A percentile compares a stretch with the other conserved stretches of the same genome.
Conservation (phyloP, 1,139 yeast species). For the Meyerozyma sp. region DNA sequence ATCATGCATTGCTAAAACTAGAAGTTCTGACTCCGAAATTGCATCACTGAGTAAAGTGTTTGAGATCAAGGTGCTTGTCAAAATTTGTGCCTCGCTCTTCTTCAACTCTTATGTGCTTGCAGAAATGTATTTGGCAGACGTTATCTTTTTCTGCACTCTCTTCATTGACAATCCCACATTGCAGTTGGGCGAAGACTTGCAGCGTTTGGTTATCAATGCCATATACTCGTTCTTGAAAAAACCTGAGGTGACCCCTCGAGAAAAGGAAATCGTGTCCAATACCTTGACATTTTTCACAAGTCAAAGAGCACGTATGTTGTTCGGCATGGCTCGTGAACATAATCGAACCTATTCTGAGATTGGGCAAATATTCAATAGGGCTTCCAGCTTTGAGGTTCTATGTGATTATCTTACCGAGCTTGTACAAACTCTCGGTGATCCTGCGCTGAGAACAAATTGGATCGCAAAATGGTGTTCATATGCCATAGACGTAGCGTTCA, state of each 20-base stretch:
- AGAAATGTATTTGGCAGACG: slow-evolving; percentile 67
- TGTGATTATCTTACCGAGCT: slow-evolving; percentile 58
- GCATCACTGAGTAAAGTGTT: slow-evolving; percentile 63
- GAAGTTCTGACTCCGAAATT: slow-evolving; percentile 43
- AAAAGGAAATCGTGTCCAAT: slow-evolving; percentile 40
- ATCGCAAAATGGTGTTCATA: slow-evolving; percentile 65
- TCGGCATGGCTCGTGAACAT: slow-evolving; percentile 71
- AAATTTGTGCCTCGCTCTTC: slow-evolving; percentile 60
- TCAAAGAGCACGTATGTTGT: slow-evolving; percentile 68
- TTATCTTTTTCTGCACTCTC: slow-evolving; percentile 63
- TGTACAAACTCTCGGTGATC: slow-evolving; percentile 39
- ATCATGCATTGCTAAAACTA: slow-evolving; percentile 47
- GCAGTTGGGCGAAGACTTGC: slow-evolving; percentile 62
- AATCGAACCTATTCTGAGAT: slow-evolving; percentile 21
- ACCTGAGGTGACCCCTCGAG: slow-evolving; percentile 42
- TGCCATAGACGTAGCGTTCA: slow-evolving; percentile 62
- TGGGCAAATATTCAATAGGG: slow-evolving; percentile 42
- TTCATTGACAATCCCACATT: slow-evolving; percentile 71
- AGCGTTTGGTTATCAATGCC: slow-evolving; percentile 61
- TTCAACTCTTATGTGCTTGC: slow-evolving; percentile 68
- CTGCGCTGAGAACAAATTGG: slow-evolving; percentile 58
- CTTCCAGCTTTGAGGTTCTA: slow-evolving; percentile 56
- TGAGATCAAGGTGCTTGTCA: slow-evolving; percentile 66
- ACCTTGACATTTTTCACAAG: slow-evolving; percentile 61
- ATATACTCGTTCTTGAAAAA: slow-evolving; percentile 68